Conservation (phyloP, 164 flowering plant genomes). For the Liquidambar formosana region DNA sequence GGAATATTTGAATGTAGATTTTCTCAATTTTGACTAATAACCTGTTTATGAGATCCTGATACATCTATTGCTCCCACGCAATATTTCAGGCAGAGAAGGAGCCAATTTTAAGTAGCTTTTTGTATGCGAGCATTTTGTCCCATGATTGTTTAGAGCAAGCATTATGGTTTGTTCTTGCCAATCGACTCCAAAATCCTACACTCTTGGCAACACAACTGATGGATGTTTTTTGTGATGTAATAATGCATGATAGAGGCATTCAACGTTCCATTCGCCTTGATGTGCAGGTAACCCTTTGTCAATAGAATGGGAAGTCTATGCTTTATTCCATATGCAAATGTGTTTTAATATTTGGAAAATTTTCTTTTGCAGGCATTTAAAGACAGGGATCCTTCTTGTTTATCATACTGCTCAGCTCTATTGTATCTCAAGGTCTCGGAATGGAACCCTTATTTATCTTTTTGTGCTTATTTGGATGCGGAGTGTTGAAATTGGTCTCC, state of each 20-base stretch:
- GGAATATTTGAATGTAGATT: background rate
- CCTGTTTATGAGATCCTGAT: background rate
- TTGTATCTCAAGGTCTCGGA: conserved; percentile 60
- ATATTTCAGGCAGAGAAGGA: conserved; percentile 83
- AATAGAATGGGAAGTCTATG: background rate
- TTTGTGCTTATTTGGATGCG: too few species aligned
- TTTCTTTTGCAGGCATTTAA: conserved; percentile 65
- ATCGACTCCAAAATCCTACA: conserved; percentile 72
- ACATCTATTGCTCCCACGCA: background rate
- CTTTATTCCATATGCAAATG: background rate
- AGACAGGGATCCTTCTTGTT: conserved; percentile 87
- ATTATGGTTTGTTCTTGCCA: conserved; percentile 76
- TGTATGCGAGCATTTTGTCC: conserved; percentile 78
- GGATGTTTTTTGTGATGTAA: conserved; percentile 70
- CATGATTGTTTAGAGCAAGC: conserved; percentile 82
- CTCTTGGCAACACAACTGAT: conserved; percentile 74
- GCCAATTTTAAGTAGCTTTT: conserved; percentile 82
- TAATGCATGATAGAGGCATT: conserved; percentile 60
- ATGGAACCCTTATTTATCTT: too few species aligned
- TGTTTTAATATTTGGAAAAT: conserved; percentile 5
- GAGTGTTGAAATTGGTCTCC: too few species aligned
- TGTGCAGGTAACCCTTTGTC: conserved; percentile 50
- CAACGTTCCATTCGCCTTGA: conserved; percentile 76
- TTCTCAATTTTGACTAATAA: too few species aligned
- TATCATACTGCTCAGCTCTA: conserved; percentile 72